These are phyloP conservation scores for Erysiphe neolycopersici DNA, from an alignment of 2,329 filamentous ascomycete species.

Conservation along the genomic window DNA sequence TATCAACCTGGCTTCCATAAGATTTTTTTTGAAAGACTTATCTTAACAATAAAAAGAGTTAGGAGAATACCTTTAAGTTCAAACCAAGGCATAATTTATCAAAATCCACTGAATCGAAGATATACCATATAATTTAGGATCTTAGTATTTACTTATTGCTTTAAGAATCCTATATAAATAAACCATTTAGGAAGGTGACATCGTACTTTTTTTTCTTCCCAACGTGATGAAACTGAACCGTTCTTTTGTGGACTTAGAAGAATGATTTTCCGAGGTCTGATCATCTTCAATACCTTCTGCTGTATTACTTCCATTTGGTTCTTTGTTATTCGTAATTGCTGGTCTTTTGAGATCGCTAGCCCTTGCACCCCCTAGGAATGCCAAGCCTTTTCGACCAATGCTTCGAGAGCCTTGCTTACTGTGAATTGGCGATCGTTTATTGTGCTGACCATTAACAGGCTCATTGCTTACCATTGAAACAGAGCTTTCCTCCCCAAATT, in stretches of 20 bases:
- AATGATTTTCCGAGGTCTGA: slow-evolving; percentile 16
- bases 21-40: too few species aligned
- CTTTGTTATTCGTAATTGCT: neutral
- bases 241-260: slow-evolving; percentile 26
- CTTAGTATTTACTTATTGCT: too few species aligned
- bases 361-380: slow-evolving; percentile 29
- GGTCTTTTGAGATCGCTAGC: slow-evolving; percentile 8
- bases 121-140: too few species aligned
- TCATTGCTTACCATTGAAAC: neutral
- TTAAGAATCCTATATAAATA: too few species aligned
- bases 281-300: slow-evolving; percentile 8
- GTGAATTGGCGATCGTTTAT: slow-evolving; percentile 15
- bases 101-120: too few species aligned
- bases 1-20: too few species aligned
- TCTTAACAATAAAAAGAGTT: too few species aligned
- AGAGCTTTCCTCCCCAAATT: slow-evolving; percentile 23
- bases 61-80: too few species aligned
- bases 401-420: slow-evolving; percentile 52
- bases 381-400: slow-evolving; percentile 47
- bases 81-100: too few species aligned
- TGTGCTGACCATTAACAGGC: slow-evolving; percentile 5
- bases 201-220: slow-evolving; percentile 44
- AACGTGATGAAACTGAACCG: slow-evolving; percentile 35
- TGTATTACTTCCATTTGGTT: slow-evolving; percentile 4
- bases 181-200: slow-evolving; percentile 14